Evolutionary conservation across 352 stramenopile species (phyloP).

Genomic region (Phytopythium oedochilum): DNA sequence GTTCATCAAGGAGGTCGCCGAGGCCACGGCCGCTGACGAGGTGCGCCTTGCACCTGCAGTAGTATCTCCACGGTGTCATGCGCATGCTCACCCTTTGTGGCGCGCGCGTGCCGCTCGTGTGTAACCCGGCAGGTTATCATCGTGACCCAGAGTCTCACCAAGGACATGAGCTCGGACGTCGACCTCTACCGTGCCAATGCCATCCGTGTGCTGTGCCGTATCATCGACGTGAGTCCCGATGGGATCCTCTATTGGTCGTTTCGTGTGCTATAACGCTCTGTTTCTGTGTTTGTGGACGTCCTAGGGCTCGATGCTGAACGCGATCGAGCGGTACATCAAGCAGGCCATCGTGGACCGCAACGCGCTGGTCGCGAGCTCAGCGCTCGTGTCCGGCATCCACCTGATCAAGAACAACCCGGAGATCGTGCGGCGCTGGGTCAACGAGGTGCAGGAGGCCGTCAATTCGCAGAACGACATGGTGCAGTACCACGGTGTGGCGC

Average conservation of each 20-base stretch:
- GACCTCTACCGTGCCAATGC: slow-evolving; percentile 99
- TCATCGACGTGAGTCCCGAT: slow-evolving; percentile 89
- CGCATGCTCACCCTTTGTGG: too few relatives aligned
- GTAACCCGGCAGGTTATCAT: slow-evolving; percentile 95
- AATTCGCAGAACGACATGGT: slow-evolving; percentile 98
- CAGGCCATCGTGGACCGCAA: slow-evolving; percentile 99
- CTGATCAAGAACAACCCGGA: slow-evolving; percentile 92
- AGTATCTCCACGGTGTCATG: too few relatives aligned
- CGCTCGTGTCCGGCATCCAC: slow-evolving; percentile 95
- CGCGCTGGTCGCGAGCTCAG: slow-evolving; percentile 93
- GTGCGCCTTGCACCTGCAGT: too few relatives aligned
- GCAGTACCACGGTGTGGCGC: slow-evolving; percentile 97
- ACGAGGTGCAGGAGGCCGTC: slow-evolving; percentile 96
- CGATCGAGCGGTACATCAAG: slow-evolving; percentile 97
- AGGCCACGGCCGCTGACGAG: slow-evolving; percentile 87
- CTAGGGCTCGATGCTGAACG: slow-evolving; percentile 86
- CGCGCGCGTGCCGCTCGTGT: slow-evolving; percentile 12
- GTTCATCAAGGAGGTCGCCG: slow-evolving; percentile 98
- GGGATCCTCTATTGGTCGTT: too few relatives aligned
- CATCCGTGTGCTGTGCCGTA: slow-evolving; percentile 96
- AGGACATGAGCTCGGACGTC: slow-evolving; percentile 98
- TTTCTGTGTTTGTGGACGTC: background rate
- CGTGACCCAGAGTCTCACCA: slow-evolving; percentile 98
- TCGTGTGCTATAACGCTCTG: too few relatives aligned
- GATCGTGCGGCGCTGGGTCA: slow-evolving; percentile 95